Evolutionary conservation across 345 rosid genomes (phyloP).

Genomic region (Populus nigra): DNA sequence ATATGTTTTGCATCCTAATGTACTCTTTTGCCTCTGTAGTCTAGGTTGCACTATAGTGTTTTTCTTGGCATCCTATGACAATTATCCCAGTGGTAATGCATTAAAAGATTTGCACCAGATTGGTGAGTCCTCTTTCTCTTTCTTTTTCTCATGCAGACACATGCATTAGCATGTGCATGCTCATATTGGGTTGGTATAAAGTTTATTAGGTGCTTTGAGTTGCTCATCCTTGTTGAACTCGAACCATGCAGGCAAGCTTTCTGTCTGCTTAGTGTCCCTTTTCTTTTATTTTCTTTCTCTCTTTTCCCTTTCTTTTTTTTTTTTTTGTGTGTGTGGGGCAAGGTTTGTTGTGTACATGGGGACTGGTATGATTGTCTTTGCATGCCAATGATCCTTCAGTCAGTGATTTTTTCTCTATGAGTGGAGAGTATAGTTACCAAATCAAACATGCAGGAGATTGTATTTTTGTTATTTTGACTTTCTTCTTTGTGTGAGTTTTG

Average conservation of each 20-base stretch:
- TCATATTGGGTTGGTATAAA: not conserved
- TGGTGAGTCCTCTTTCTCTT: slow-evolving; percentile 44
- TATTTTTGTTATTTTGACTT: not conserved
- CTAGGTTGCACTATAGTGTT: slow-evolving; percentile 71
- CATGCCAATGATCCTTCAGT: not conserved
- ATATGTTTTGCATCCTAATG: slow-evolving; percentile 8
- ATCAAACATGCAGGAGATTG: not conserved
- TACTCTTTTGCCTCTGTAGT: slow-evolving; percentile 53
- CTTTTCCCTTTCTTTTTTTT: too few relatives aligned
- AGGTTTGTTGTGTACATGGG: too few relatives aligned
- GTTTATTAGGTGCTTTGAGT: not conserved
- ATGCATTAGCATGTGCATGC: not conserved
- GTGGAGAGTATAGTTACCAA: not conserved
- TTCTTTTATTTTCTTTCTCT: too few relatives aligned
- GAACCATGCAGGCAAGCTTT: not conserved
- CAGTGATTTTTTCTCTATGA: too few relatives aligned
- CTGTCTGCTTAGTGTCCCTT: not conserved
- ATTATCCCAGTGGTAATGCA: slow-evolving; percentile 91
- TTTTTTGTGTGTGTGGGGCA: too few relatives aligned
- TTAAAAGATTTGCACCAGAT: slow-evolving; percentile 68
- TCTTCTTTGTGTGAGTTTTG: not conserved
- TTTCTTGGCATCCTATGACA: slow-evolving; percentile 83
- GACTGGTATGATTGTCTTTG: not conserved
- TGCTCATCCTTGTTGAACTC: not conserved
- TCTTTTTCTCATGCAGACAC: slow-evolving; percentile 13